Base-by-base conservation (phyloP, 805 yeast species). In the Candida taoyuanica region DNA sequence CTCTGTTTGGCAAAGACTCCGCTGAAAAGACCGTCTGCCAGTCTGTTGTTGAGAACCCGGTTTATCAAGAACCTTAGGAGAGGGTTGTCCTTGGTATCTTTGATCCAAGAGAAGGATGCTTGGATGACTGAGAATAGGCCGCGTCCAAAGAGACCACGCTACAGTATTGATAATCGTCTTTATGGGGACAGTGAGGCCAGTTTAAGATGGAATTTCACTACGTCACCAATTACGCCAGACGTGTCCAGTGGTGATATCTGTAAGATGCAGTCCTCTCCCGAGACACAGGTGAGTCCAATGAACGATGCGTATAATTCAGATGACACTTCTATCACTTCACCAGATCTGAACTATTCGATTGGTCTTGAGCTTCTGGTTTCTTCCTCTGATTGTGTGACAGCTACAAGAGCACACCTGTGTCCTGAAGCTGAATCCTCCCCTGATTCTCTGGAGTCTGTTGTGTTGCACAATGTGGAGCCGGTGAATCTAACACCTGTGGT, bases 1-100 rank as follows among this genome's bases (percentile, higher is more conserved):
- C 62, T 64, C 33, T 88, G 96, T 56, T 62, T 91, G 42, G 60
- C 70, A 16, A 86, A 81, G 57, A 75, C 77, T 43, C 93, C 95
- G 2, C 44, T 45, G 2, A 55, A 65, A 40, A 70, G 98, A 46
- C 88, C 91, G 0, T 59, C 74, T 14, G 85, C 91, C 0, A 43
- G 56, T 0, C 62, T 64, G 12, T 64, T 93, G 33, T 62, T 85
- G 41, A 70, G 68, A 31, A 72, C 70, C 34, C 67, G 68, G 34
- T 81, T 81, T 52, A 60, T 83, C 15, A 66, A 63, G 33, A 53
- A 56, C 29, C 50, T 58, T 29, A 60, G 58, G 43, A 53, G 58
- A 37, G 53, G 58, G 21, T 45, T 50, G 5, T 54, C 57, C 37
- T 49, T 67, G 33, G 46, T 59, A 9, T 55, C 54, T 20, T 50